phyloP scores from a whole-genome alignment of 768 basidiomycete species.

The Termitomyces eurrhizus region DNA sequence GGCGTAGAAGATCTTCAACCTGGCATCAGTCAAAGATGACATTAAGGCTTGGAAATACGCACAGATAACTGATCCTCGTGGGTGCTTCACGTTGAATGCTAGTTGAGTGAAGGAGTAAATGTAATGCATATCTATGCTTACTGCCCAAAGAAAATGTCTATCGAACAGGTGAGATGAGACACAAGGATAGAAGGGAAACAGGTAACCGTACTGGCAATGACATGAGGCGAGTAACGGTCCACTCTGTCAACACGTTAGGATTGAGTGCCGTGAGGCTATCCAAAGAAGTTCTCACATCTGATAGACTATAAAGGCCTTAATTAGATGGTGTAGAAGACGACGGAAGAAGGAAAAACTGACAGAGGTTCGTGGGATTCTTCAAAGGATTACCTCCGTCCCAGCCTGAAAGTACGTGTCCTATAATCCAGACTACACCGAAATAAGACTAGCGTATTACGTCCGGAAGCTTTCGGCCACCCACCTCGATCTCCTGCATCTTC shows the following conservation, averaged over 20 bases:
- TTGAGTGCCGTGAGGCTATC: not conserved
- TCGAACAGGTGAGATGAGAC: slow-evolving; percentile 6
- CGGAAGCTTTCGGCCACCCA: slow-evolving; percentile 14
- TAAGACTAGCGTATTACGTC: slow-evolving; percentile 32
- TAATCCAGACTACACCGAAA: slow-evolving; percentile 38
- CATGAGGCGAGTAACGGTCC: slow-evolving; percentile 76
- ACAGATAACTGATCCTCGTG: slow-evolving; percentile 73
- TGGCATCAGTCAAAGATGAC: not conserved
- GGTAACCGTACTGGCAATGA: slow-evolving; percentile 58
- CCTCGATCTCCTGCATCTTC: slow-evolving; percentile 75
- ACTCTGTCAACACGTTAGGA: slow-evolving; percentile 36
- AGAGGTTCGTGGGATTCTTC: slow-evolving; percentile 63
- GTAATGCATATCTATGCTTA: slow-evolving; percentile 12
- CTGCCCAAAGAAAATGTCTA: slow-evolving; percentile 78
- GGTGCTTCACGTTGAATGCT: slow-evolving; percentile 27
- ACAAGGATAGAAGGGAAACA: not conserved
- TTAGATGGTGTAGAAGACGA: not conserved
- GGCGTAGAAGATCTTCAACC: slow-evolving; percentile 58
- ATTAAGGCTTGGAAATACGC: slow-evolving; percentile 10
- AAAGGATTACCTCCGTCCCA: slow-evolving; percentile 74
- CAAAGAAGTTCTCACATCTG: slow-evolving; percentile 31
- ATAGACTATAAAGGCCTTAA: slow-evolving; percentile 23
- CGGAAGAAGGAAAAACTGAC: slow-evolving; percentile 32
- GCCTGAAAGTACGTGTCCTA: slow-evolving; percentile 55
- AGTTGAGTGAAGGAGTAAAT: not conserved